phyloP scores from a whole-genome alignment of 306 rosid genomes.

The Gynostemma pentaphyllum region DNA sequence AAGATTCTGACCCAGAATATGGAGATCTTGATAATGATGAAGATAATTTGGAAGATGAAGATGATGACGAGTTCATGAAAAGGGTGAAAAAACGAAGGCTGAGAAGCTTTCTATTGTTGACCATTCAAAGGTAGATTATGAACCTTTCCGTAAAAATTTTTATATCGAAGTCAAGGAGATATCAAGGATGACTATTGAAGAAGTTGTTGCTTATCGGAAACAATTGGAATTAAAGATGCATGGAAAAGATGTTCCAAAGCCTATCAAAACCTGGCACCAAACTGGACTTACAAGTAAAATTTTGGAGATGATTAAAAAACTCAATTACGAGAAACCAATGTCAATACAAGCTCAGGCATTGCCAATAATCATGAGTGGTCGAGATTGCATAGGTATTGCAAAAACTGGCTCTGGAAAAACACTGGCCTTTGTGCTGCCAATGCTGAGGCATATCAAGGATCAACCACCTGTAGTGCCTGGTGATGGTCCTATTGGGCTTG shows the following conservation, averaged over 20 bases:
- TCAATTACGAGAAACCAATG: slow-evolving; percentile 75
- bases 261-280: slow-evolving; percentile 82
- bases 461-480: slow-evolving; percentile 85
- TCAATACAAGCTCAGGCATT: slow-evolving; percentile 91
- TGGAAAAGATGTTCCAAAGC: slow-evolving; percentile 96
- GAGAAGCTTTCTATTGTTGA: slow-evolving; percentile 92
- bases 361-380: slow-evolving; percentile 87
- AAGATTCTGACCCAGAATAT: slow-evolving; percentile 81
- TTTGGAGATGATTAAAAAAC: slow-evolving; percentile 75
- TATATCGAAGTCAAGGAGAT: slow-evolving; percentile 76
- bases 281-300: slow-evolving; percentile 87
- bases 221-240: slow-evolving; percentile 83
- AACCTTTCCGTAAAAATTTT: slow-evolving; percentile 56
- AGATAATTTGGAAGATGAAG: slow-evolving; percentile 60
- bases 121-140: slow-evolving; percentile 82
- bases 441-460: slow-evolving; percentile 98
- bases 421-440: slow-evolving; percentile 85
- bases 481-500: slow-evolving; percentile 92
- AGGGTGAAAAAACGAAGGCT: slow-evolving; percentile 90
- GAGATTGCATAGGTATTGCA: slow-evolving; percentile 93
- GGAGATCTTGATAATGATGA: slow-evolving; percentile 53
- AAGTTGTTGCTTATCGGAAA: slow-evolving; percentile 61
- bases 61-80: slow-evolving; percentile 90
- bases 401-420: slow-evolving; percentile 98
- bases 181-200: slow-evolving; percentile 49